Percentiles rank a stretch among this genome's conserved stretches.
phyloP scores from a whole-genome alignment of 345 rosid species.

The Carallia pectinifolia region DNA sequence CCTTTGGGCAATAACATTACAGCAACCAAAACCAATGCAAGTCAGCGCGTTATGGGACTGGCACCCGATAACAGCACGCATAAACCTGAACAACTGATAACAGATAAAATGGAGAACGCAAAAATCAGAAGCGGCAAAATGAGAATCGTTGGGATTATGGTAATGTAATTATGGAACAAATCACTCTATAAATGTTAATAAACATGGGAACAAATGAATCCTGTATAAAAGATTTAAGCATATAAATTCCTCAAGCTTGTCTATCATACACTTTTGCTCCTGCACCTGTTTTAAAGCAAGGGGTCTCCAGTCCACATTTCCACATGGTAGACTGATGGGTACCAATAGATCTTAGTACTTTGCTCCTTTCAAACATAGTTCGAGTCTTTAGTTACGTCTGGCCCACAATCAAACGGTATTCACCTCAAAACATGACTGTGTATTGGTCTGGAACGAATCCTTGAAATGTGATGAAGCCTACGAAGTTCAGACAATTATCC shows the following conservation, averaged over 20 bases:
- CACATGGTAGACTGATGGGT: slow-evolving; percentile 3
- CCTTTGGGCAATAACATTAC: too few relatives aligned
- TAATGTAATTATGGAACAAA: neutral
- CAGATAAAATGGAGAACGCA: neutral
- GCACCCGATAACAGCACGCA: too few relatives aligned
- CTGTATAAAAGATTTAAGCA: neutral
- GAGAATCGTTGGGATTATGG: neutral
- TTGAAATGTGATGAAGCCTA: slow-evolving; percentile 7
- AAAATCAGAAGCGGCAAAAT: neutral
- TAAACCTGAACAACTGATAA: too few relatives aligned
- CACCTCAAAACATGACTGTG: slow-evolving; percentile 9
- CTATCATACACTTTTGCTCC: slow-evolving; percentile 6
- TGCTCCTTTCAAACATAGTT: slow-evolving; percentile 6
- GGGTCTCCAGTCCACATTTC: slow-evolving; percentile 27
- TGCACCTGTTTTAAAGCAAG: neutral
- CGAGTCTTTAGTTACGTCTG: slow-evolving; percentile 1
- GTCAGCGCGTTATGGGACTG: too few relatives aligned
- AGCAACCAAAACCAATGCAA: too few relatives aligned
- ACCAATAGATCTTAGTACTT: neutral
- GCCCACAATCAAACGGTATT: slow-evolving; percentile 17
- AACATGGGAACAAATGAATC: neutral
- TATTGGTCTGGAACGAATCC: slow-evolving; percentile 2
- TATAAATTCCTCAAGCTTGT: neutral
- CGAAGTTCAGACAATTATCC: slow-evolving; percentile 11
- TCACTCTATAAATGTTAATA: neutral